phyloP scores from a whole-genome alignment of 345 rosid species.

The Cardiospermum halicacabum region DNA sequence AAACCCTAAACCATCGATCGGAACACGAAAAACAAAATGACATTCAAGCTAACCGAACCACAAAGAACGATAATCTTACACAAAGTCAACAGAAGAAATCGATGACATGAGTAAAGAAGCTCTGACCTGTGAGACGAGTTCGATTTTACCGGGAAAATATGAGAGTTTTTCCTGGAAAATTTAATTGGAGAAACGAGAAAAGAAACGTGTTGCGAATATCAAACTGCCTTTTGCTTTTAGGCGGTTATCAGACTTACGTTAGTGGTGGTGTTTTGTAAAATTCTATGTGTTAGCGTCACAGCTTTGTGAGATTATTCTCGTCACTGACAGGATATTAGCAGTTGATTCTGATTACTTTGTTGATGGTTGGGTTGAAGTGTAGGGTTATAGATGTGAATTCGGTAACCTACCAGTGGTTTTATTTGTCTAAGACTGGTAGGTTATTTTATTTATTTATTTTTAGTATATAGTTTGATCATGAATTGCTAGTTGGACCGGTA shows the following conservation, averaged over 20 bases:
- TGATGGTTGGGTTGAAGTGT: background rate
- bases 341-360: background rate
- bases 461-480: no score
- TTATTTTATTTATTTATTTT: no score
- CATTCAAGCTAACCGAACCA: background rate
- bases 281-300: background rate
- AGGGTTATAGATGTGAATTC: background rate
- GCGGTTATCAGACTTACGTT: background rate
- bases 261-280: background rate
- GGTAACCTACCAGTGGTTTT: background rate
- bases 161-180: background rate
- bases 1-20: constrained; percentile 6
- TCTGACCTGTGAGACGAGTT: background rate
- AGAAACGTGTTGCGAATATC: background rate
- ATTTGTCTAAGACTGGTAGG: no score
- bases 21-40: background rate
- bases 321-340: background rate
- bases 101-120: no score
- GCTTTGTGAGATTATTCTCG: background rate
- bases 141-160: constrained; percentile 1
- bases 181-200: background rate
- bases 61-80: background rate
- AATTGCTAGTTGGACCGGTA: no score
- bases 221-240: constrained; percentile 6
- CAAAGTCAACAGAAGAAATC: background rate